These are phyloP conservation scores for Symbiotaphrina buchneri DNA, from an alignment of 495 filamentous ascomycete species.

Conservation along the genomic window DNA sequence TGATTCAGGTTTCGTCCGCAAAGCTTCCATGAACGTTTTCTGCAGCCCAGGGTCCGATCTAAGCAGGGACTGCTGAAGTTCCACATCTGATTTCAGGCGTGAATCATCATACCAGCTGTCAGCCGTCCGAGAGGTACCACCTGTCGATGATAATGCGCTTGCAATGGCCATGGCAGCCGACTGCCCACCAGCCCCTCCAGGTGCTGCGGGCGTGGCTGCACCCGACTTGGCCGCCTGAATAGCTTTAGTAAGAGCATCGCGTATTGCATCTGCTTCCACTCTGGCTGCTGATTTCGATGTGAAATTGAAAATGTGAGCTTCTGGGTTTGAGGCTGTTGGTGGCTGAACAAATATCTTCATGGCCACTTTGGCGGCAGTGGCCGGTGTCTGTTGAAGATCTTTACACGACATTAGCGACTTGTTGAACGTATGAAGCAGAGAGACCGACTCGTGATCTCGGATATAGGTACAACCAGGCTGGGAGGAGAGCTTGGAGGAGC, in stretches of 20 bases:
- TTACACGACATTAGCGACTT: conserved; percentile 3
- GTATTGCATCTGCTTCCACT: conserved; percentile 62
- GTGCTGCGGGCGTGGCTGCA: conserved; percentile 13
- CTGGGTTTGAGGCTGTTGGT: conserved; percentile 26
- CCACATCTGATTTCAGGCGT: conserved; percentile 43
- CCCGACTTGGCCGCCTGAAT: conserved; percentile 46
- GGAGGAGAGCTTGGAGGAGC: conserved; percentile 27
- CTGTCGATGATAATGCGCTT: conserved; percentile 18
- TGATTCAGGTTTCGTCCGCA: conserved; percentile 56
- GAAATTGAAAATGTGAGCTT: conserved; percentile 68
- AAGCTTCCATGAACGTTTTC: conserved; percentile 61
- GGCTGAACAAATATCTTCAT: conserved; percentile 62
- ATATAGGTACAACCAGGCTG: conserved; percentile 42
- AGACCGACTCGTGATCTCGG: conserved; percentile 53
- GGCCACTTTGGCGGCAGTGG: conserved; percentile 63
- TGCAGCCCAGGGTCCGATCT: conserved; percentile 48
- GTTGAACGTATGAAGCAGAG: neutral
- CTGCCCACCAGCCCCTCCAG: conserved; percentile 11
- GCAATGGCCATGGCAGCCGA: conserved; percentile 30
- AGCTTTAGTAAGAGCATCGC: conserved; percentile 52
- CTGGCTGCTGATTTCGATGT: conserved; percentile 55
- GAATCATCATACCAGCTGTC: conserved; percentile 52
- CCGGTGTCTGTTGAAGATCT: conserved; percentile 87
- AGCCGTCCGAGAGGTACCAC: neutral
- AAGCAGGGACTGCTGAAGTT: conserved; percentile 68